Evolutionary conservation across 2,329 filamentous ascomycete species (phyloP).

Genomic region (Calonectria ilicicola): DNA sequence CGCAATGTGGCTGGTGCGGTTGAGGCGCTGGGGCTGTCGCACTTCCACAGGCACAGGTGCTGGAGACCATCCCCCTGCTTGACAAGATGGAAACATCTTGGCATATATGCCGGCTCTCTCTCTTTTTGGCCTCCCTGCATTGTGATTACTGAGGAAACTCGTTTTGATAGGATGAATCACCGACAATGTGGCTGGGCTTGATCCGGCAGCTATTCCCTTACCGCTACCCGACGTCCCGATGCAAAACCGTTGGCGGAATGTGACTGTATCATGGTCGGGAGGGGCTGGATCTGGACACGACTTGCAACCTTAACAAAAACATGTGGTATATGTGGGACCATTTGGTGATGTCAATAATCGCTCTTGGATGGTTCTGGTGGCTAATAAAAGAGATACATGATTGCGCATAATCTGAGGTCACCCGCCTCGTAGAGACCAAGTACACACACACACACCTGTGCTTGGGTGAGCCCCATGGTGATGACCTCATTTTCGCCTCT

Average conservation of each 20-base stretch:
- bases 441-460: background rate
- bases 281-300: conserved; percentile 4
- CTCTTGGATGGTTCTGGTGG: background rate
- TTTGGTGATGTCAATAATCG: background rate
- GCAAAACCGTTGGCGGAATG: conserved; percentile 12
- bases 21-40: background rate
- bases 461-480: background rate
- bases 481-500: conserved; percentile 16
- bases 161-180: background rate
- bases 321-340: background rate
- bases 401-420: background rate
- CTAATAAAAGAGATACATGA: background rate
- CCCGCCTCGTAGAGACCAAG: background rate
- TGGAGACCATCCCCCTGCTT: background rate
- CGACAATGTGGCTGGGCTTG: background rate
- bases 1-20: background rate
- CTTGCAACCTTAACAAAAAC: background rate
- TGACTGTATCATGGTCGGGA: background rate
- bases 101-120: background rate
- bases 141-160: background rate
- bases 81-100: background rate
- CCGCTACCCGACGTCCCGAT: background rate
- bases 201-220: background rate
- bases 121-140: background rate
- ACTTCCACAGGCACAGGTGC: background rate